Conservation (phyloP, 331 rosid species). For the Quercus phellos region DNA sequence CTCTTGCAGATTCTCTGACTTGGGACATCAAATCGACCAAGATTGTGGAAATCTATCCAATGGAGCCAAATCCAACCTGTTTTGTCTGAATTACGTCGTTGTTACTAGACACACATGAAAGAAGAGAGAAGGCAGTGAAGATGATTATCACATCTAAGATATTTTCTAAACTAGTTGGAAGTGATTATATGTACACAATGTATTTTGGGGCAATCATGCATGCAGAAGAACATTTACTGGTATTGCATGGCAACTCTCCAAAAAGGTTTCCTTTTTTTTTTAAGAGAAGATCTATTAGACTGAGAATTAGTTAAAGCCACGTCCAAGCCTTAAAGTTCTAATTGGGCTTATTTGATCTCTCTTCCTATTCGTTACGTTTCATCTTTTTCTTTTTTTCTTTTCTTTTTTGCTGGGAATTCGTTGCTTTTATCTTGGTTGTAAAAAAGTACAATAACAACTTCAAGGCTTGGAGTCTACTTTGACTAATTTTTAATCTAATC, state of each 20-base stretch:
- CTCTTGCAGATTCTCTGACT: not conserved
- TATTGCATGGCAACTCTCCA: not conserved
- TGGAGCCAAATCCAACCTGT: not conserved
- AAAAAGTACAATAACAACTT: not conserved
- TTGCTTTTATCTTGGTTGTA: not conserved
- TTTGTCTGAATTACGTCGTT: not conserved
- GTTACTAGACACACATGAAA: not conserved
- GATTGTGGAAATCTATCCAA: too few species aligned
- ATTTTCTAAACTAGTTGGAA: not conserved
- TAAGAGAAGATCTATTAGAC: not conserved
- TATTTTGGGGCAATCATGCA: not conserved
- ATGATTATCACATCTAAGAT: not conserved
- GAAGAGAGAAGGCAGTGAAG: too few species aligned
- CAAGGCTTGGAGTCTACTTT: not conserved
- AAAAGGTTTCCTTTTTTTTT: not conserved
- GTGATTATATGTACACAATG: not conserved
- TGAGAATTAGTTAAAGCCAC: not conserved
- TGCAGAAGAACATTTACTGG: not conserved
- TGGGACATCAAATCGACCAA: not conserved
- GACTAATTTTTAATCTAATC: not conserved
- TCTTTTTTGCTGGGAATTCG: too few species aligned
- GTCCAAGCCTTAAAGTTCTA: not conserved
- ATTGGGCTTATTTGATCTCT: slow-evolving; percentile 10
- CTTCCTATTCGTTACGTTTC: too few species aligned
- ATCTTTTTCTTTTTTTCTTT: too few species aligned